phyloP scores from a whole-genome alignment of 2,329 filamentous ascomycete species.

The Triangularia setosa region DNA sequence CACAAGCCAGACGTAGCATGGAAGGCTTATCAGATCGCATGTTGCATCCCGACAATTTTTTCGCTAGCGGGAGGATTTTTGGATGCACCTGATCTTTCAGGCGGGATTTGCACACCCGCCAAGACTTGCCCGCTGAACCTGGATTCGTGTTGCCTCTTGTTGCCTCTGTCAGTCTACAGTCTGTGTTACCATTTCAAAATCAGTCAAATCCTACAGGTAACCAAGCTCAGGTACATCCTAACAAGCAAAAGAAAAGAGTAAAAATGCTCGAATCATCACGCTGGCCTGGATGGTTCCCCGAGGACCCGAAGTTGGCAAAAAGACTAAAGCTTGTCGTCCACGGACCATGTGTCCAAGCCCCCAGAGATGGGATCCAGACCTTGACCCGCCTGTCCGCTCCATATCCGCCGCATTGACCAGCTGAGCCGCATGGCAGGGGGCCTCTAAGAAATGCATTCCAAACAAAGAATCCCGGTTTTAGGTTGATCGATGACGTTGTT shows the following conservation, averaged over 20 bases:
- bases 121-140: background rate
- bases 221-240: too few species aligned
- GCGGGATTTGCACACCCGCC: background rate
- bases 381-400: background rate
- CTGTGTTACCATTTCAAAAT: background rate
- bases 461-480: background rate
- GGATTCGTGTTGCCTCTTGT: background rate
- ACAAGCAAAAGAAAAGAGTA: too few species aligned
- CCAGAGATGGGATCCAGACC: background rate
- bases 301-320: background rate
- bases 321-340: background rate
- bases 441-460: background rate
- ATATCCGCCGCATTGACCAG: background rate
- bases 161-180: background rate
- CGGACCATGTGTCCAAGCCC: background rate
- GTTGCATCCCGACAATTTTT: background rate
- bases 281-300: background rate
- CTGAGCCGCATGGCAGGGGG: slow-evolving; percentile 3
- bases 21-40: background rate
- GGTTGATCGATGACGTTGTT: slow-evolving; percentile 2
- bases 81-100: background rate
- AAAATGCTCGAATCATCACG: background rate
- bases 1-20: background rate
- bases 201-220: background rate
- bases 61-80: background rate